phyloP scores from a whole-genome alignment of 371 early-diverging fungal species.

The Funneliformis caledonium region DNA sequence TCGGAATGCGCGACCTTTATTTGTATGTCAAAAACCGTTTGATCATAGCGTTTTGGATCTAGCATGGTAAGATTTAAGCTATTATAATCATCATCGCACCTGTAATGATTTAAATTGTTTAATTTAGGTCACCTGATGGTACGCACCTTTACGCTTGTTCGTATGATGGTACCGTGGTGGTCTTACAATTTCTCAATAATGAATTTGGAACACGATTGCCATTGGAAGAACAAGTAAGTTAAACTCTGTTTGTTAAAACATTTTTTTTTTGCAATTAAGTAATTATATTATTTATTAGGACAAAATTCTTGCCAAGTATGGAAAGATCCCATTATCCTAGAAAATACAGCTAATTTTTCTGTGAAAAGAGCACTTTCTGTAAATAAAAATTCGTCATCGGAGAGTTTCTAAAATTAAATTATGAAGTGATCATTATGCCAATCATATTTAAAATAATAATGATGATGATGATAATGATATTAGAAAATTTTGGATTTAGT shows the following conservation, averaged over 20 bases:
- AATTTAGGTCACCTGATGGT: slow-evolving; percentile 75
- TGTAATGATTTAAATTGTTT: not conserved
- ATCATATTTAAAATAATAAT: no score
- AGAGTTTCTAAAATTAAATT: no score
- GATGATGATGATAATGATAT: no score
- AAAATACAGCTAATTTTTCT: slow-evolving; percentile 61
- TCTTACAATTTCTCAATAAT: slow-evolving; percentile 64
- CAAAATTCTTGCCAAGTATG: slow-evolving; percentile 68
- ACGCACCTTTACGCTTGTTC: slow-evolving; percentile 82
- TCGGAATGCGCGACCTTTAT: slow-evolving; percentile 70
- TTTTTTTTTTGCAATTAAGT: slow-evolving; percentile 6
- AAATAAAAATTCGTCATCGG: slow-evolving; percentile 46
- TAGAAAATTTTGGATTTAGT: no score
- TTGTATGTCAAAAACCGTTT: slow-evolving; percentile 77
- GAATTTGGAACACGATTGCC: slow-evolving; percentile 75
- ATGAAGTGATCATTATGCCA: no score
- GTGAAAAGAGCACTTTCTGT: slow-evolving; percentile 64
- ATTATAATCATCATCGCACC: no score
- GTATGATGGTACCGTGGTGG: slow-evolving; percentile 90
- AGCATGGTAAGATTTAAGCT: slow-evolving; percentile 67
- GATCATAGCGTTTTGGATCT: slow-evolving; percentile 86
- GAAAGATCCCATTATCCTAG: slow-evolving; percentile 60
- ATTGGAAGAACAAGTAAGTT: slow-evolving; percentile 60
- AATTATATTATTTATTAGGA: slow-evolving; percentile 49
- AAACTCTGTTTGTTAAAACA: not conserved